Evolutionary conservation across 345 rosid species (phyloP), one percentile per base, ranked within the genome.

Genomic region (Populus tremula): DNA sequence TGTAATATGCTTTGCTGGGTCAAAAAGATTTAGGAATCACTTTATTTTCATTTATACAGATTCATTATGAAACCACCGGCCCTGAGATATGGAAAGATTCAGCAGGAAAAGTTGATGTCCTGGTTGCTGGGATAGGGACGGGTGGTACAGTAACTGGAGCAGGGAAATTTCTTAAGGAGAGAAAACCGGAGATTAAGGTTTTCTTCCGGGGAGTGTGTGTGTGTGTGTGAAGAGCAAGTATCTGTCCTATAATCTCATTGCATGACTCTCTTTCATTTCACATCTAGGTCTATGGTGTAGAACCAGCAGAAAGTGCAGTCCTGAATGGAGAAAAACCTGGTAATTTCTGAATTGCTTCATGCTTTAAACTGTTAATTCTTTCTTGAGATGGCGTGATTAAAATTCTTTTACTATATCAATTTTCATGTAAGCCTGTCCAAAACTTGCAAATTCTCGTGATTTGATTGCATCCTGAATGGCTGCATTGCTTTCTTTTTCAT

Each of bases 231-330:
- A 61, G 23, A 29, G 47, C 35, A 31, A 49, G 7, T 77, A 33
- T 12, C 5, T 47, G 53, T 61, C 17, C 47, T 64, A 5, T 45
- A 6, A 12, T 29, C 25, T 69, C 13, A 49, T 43, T 35, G 39
- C 25, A 35, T 39, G 21, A 41, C 25, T 61, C 59, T 68, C 18
- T 14, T 27, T 12, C 18, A 38, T 38, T 74, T 70, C 25, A 21
- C 54, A 20, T 77, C 35, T 23, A 77, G 84, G 66, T 82, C 8
- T 82, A 82, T 74, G 84, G 84, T 21, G 68, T 82, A 47, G 84
- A 82, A 62, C 84, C 84, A 29, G 81, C 75, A 33, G 81, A 77
- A 82, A 82, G 81, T 68, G 78, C 81, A 18, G 69, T 82, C 29
- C 41, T 82, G 39, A 77, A 74, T 77, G 84, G 84, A 74, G 84